phyloP scores from a whole-genome alignment of 2,329 filamentous ascomycete species.

The Hyphodiscus sp. region DNA sequence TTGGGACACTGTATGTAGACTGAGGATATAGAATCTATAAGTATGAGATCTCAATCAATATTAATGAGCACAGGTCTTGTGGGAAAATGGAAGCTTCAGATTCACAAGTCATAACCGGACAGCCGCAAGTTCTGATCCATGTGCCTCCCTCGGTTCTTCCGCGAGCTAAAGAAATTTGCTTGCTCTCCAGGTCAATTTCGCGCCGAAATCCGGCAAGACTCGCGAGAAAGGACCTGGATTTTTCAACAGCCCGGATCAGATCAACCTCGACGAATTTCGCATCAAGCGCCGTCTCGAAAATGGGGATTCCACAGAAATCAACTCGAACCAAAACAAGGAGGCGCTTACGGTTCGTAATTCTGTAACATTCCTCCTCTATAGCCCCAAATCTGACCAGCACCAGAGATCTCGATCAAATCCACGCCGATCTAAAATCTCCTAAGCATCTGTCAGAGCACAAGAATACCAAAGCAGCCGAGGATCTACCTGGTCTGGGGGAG shows the following conservation, averaged over 20 bases:
- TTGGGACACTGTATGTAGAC: neutral
- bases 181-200: neutral
- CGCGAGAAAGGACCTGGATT: neutral
- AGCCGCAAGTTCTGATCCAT: neutral
- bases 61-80: neutral
- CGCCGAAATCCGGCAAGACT: neutral
- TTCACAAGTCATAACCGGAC: neutral
- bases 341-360: slow-evolving; percentile 50
- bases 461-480: slow-evolving; percentile 71
- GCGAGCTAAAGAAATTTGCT: neutral
- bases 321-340: slow-evolving; percentile 71
- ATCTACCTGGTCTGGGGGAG: slow-evolving; percentile 78
- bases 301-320: slow-evolving; percentile 62
- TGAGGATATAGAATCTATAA: neutral
- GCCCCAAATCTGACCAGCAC: slow-evolving; percentile 11
- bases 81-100: neutral
- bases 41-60: neutral
- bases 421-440: slow-evolving; percentile 70
- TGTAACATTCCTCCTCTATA: neutral
- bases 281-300: slow-evolving; percentile 29
- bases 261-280: neutral
- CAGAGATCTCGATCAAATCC: slow-evolving; percentile 90
- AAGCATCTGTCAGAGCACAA: slow-evolving; percentile 78
- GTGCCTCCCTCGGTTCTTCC: neutral
- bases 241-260: neutral